These are phyloP conservation scores for Trichoderma oligosporum DNA, from an alignment of 2,329 filamentous ascomycete species.

Conservation along the genomic window DNA sequence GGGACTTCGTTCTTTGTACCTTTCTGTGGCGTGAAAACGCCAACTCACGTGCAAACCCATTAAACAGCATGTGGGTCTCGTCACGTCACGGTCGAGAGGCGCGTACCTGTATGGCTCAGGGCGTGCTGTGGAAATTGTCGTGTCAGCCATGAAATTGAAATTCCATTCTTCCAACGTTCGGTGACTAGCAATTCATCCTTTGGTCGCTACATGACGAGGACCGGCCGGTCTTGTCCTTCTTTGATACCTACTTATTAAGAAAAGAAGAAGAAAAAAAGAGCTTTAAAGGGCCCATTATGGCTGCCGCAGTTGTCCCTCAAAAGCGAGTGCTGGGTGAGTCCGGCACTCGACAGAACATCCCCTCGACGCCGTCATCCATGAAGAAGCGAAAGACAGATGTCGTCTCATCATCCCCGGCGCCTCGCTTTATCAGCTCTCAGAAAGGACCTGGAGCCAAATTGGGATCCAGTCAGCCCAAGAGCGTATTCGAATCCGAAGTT, in stretches of 20 bases:
- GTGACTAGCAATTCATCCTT: neutral
- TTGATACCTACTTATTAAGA: neutral
- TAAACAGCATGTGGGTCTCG: constrained; percentile 29
- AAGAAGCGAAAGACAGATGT: constrained; percentile 84
- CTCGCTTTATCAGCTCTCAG: constrained; percentile 60
- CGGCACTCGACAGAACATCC: constrained; percentile 59
- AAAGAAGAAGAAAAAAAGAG: neutral
- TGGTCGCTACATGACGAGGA: constrained; percentile 7
- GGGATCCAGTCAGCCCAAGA: constrained; percentile 77
- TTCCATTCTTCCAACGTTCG: neutral
- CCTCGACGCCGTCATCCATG: constrained; percentile 52
- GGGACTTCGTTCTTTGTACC: too few species aligned
- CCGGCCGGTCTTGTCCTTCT: neutral
- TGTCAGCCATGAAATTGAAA: neutral
- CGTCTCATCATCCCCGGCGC: constrained; percentile 50
- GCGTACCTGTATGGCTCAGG: constrained; percentile 29
- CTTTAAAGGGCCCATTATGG: constrained; percentile 36
- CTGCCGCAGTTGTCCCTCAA: constrained; percentile 55
- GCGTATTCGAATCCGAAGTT: constrained; percentile 88
- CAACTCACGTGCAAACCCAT: constrained; percentile 32
- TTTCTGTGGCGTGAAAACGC: constrained; percentile 22
- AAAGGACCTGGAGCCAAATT: constrained; percentile 57
- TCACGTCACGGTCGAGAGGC: constrained; percentile 38
- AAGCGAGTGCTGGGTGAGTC: constrained; percentile 71
- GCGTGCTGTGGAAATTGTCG: constrained; percentile 6